Percentiles rank a stretch among this genome's conserved stretches.
Conservation (phyloP, 257 asterid genomes). For the Nicotiana benthamiana region DNA sequence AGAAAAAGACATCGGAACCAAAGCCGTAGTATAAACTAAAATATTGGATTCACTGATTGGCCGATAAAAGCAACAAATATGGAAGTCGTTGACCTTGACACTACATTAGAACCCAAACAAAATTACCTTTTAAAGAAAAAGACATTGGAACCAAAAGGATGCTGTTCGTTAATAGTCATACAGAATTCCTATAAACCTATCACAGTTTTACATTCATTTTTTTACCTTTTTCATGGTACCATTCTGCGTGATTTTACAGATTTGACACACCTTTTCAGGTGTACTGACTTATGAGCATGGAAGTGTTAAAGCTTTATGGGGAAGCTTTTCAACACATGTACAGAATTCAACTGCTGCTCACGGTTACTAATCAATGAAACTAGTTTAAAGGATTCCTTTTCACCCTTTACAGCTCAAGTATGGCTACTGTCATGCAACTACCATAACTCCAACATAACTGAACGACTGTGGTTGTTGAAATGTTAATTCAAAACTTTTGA, state of each 20-base stretch:
- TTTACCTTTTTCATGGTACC: neutral
- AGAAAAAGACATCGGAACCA: neutral
- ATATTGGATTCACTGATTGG: neutral
- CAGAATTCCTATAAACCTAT: neutral
- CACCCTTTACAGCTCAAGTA: neutral
- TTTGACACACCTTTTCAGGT: neutral
- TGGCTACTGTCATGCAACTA: neutral
- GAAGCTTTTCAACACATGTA: neutral
- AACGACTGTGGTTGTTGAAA: neutral
- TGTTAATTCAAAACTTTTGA: neutral
- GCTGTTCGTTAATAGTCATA: neutral
- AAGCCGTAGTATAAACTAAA: neutral
- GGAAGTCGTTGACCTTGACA: neutral
- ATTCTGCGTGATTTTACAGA: neutral
- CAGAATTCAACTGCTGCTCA: neutral
- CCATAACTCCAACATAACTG: neutral
- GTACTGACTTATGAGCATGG: neutral
- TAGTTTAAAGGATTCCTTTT: neutral
- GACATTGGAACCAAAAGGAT: neutral
- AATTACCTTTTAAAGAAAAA: neutral
- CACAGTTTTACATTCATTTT: neutral
- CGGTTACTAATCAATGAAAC: neutral
- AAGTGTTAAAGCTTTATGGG: neutral
- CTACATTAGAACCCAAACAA: neutral
- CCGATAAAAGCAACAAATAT: neutral